Percentiles rank a stretch among this genome's conserved stretches.
Evolutionary conservation across 2,329 filamentous ascomycete genomes (phyloP).

Genomic region (Aciculosporium take): DNA sequence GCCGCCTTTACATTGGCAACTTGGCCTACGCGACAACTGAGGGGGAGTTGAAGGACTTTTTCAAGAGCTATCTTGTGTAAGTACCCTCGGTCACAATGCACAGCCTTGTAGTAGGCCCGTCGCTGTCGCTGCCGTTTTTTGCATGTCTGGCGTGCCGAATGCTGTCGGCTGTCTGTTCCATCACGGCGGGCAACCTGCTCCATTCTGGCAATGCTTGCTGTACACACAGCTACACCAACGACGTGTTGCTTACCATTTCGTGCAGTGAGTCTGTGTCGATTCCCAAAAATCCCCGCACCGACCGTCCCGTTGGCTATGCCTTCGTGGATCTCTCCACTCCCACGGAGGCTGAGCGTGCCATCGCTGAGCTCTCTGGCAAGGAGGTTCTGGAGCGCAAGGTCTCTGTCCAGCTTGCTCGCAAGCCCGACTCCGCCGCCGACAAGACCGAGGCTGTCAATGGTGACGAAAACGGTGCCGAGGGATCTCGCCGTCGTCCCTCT

Average conservation of each 20-base stretch:
- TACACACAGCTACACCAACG: too few species aligned
- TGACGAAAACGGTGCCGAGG: conserved; percentile 59
- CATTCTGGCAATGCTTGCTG: background rate
- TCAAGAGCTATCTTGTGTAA: conserved; percentile 98
- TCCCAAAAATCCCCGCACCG: conserved; percentile 97
- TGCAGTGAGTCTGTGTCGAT: conserved; percentile 93
- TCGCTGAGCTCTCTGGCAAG: conserved; percentile 89
- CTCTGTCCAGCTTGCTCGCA: conserved; percentile 94
- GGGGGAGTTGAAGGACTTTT: conserved; percentile 99
- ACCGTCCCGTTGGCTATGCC: conserved; percentile 94
- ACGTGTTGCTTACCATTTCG: conserved; percentile 3
- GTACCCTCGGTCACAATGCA: conserved; percentile 28
- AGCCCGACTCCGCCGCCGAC: conserved; percentile 75
- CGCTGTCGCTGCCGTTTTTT: background rate
- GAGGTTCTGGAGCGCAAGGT: conserved; percentile 98
- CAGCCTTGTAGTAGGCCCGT: background rate
- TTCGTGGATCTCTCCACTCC: conserved; percentile 97
- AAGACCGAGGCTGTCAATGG: conserved; percentile 61
- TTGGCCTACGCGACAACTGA: conserved; percentile 99
- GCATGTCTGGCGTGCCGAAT: background rate
- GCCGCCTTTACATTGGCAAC: conserved; percentile 99
- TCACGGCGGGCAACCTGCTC: background rate
- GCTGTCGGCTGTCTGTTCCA: background rate
- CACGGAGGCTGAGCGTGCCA: conserved; percentile 87
- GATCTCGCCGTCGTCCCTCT: conserved; percentile 46